A percentile compares a stretch with the other conserved stretches of the same genome.
These are phyloP conservation scores for Pichia sp. DNA, from an alignment of 1,139 yeast species.

Conservation along the genomic window DNA sequence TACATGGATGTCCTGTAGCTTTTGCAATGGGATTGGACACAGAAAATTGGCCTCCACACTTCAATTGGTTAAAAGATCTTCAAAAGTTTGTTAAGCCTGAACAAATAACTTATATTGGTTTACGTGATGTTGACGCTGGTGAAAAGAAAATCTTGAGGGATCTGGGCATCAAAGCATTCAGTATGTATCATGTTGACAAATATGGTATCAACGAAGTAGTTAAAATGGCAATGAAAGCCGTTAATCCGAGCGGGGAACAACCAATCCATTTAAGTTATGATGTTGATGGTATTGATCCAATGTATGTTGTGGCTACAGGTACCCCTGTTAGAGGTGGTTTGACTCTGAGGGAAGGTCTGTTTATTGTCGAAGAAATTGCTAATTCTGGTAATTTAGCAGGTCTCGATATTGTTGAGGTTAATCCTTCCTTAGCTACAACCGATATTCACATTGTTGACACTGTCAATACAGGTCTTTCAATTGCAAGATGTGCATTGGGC, in stretches of 20 bases:
- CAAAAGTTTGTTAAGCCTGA: slow-evolving; percentile 54
- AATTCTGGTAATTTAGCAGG: slow-evolving; percentile 80
- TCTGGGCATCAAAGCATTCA: slow-evolving; percentile 71
- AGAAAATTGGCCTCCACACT: slow-evolving; percentile 58
- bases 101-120: slow-evolving; percentile 86
- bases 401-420: slow-evolving; percentile 88
- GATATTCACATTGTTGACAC: slow-evolving; percentile 78
- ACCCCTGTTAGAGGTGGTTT: slow-evolving; percentile 97
- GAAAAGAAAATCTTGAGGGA: slow-evolving; percentile 71
- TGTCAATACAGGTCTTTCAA: slow-evolving; percentile 81
- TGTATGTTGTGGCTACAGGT: slow-evolving; percentile 93
- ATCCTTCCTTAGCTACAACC: slow-evolving; percentile 78
- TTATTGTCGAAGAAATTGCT: slow-evolving; percentile 85
- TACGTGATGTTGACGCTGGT: slow-evolving; percentile 85
- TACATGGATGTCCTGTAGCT: slow-evolving; percentile 95
- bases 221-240: slow-evolving; percentile 78
- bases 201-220: slow-evolving; percentile 88
- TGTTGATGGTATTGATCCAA: slow-evolving; percentile 95
- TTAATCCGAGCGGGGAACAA: slow-evolving; percentile 63
- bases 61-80: slow-evolving; percentile 54
- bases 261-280: slow-evolving; percentile 93
- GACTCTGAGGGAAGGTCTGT: slow-evolving; percentile 89
- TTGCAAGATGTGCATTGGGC: slow-evolving; percentile 91
- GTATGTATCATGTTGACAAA: slow-evolving; percentile 95
- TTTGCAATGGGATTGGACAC: slow-evolving; percentile 73